Conservation (phyloP, 805 yeast species). For the Nakazawaea laoshanensis region DNA sequence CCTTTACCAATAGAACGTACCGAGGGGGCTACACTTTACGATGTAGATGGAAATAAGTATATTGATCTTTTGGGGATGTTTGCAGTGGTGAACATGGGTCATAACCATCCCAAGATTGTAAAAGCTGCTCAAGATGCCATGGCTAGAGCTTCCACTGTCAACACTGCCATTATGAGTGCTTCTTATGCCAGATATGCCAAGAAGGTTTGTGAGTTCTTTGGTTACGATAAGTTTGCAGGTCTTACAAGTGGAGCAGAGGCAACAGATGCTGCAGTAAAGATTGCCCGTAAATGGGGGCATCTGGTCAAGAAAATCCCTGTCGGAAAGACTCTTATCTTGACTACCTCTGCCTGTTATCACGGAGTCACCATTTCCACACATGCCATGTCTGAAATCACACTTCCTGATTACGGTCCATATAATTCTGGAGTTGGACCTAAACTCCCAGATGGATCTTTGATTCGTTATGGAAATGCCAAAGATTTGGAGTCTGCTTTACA, state of each 20-base stretch:
- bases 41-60: constrained; percentile 19
- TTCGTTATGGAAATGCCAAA: constrained; percentile 16
- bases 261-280: constrained; percentile 19
- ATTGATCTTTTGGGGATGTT: constrained; percentile 20
- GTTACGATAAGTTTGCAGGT: constrained; percentile 16
- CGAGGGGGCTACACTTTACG: constrained; percentile 17
- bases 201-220: constrained; percentile 15
- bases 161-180: constrained; percentile 17
- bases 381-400: constrained; percentile 14
- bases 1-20: constrained; percentile 17
- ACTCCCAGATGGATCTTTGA: constrained; percentile 17
- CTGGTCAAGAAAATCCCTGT: constrained; percentile 14
- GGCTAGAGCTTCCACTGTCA: constrained; percentile 14
- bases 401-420: constrained; percentile 17
- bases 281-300: constrained; percentile 22
- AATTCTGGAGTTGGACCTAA: constrained; percentile 16
- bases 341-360: constrained; percentile 19
- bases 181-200: constrained; percentile 16
- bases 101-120: constrained; percentile 20
- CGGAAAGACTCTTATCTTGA: constrained; percentile 15
- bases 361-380: constrained; percentile 20
- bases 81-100: constrained; percentile 23
- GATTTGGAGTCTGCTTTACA: constrained; percentile 15
- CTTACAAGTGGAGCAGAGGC: constrained; percentile 21
- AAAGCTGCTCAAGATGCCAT: constrained; percentile 18